Base-by-base conservation (phyloP, 2,329 filamentous ascomycete species). In the Lecanicillium sp. region DNA sequence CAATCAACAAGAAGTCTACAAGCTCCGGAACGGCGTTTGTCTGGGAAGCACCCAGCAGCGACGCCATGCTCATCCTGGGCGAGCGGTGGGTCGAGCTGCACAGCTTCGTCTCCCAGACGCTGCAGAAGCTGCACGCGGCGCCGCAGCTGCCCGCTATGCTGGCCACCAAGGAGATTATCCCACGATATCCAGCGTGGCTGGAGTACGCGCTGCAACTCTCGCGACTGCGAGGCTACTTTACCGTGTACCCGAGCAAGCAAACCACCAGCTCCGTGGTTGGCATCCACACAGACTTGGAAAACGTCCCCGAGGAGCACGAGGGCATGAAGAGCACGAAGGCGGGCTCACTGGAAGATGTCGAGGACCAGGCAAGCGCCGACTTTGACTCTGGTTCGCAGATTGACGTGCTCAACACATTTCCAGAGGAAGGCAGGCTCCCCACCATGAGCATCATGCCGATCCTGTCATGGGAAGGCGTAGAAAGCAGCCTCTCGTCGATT, bases 1-100 rank as follows among this genome's bases (percentile, higher is more conserved):
- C 42, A 11, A 14, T 37, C 7, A 33, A 33, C 12, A 22, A 28
- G 44, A 54, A 44, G 18, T 45, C 53, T 14, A 40, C 36, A 19
- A 47, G 49, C 39, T 50, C 59, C 51, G 58, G 5, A 36, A 72
- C 74, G 0, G 70, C 84, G 0, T 94, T 94, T 52, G 66, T 94
- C 8, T 95, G 88, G 81, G 84, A 95, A 60, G 78, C 81, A 3
- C 89, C 90, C 5, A 84, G 80, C 47, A 86, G 82, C 53, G 84
- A 92, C 46, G 89, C 90, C 1, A 77, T 81, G 10, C 69, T 98
- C 9, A 82, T 90, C 55, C 79, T 92, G 40, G 88, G 89, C 31
- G 77, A 87, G 34, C 88, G 83, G 53, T 98, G 92, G 92, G 65
- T 76, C 11, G 86, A 94, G 49, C 72, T 95, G 9, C 88, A 96